Evolutionary conservation across 1,284 basidiomycete species (phyloP), one percentile per base, ranked within the genome.

Genomic region (Volvariella volvacea): DNA sequence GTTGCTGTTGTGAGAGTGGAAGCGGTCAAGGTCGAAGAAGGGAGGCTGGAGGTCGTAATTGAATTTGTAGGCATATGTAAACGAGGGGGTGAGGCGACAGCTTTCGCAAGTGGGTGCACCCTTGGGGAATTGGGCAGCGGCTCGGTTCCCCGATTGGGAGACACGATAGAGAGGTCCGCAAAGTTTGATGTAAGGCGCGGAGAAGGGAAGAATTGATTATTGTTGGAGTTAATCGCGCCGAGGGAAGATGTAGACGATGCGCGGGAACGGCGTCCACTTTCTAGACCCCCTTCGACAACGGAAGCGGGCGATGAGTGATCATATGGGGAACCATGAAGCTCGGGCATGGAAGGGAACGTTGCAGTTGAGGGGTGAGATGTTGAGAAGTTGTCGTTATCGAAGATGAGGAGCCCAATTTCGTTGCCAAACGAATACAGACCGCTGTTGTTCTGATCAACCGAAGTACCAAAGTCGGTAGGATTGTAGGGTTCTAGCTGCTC

Each of bases 281-380:
- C 71, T 15, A 65, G 65, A 43, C 65, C 64, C 42, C 71, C 71
- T 41, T 61, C 65, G 37, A 72, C 73, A 47, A 71, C 72, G 56
- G 77, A 79, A 3, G 80, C 83, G 1, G 83, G 83, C 0, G 83
- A 84, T 48, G 73, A 70, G 55, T 81, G 78, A 54, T 83, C 78
- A 48, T 62, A 65, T 2, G 25, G 25, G 12, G 64, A 54, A 17
- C 57, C 55, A 19, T 50, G 53, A 19, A 8, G 48, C 31, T 42
- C 55, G 44, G 41, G 48, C 45, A 37, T 44, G 33, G 41, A 42
- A 33, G 37, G 36, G 30, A 44, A 48, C 42, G 50, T 22, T 37
- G 50, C 48, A 30, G 53, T 45, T 6, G 54, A 53, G 39, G 46
- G 52, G 19, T 49, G 52, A 3, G 59, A 60, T 22, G 65, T 62